phyloP scores from a whole-genome alignment of 78 protist genomes.

The Isochrysis galbana region DNA sequence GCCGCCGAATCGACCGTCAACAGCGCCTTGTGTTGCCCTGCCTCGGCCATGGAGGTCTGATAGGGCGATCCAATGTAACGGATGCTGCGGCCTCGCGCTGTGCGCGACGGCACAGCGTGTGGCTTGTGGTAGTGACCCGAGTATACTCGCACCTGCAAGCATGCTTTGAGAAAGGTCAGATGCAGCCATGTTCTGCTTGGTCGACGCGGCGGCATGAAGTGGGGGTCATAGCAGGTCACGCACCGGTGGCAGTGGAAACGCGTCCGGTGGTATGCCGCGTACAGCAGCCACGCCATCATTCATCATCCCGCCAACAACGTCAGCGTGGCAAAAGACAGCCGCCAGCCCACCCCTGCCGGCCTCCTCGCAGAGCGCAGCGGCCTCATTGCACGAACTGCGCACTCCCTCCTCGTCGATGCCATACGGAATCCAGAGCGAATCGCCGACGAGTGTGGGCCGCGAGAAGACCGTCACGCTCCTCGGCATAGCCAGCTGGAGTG shows the following conservation, averaged over 20 bases:
- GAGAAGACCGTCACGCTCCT: background rate
- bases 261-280: background rate
- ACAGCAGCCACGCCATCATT: background rate
- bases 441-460: background rate
- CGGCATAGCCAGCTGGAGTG: background rate
- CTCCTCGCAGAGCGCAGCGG: background rate
- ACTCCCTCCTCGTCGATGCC: background rate
- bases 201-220: too few relatives aligned
- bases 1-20: background rate
- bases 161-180: too few relatives aligned
- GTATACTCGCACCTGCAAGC: too few relatives aligned
- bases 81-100: background rate
- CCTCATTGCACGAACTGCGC: background rate
- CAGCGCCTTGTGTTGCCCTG: constrained; percentile 24
- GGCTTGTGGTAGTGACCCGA: constrained; percentile 27
- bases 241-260: background rate
- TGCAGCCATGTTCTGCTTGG: too few relatives aligned
- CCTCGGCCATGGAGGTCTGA: background rate
- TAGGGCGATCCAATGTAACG: constrained; percentile 23
- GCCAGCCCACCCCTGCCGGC: too few relatives aligned
- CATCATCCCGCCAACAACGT: background rate
- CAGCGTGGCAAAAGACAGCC: constrained; percentile 31
- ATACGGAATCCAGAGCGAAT: background rate
- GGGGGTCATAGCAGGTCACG: too few relatives aligned
- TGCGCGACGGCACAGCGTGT: background rate